phyloP scores from a whole-genome alignment of 129 eudicot species.

The Helianthus annuus region HanXRQr2.0-SUNRISE NC_035438.2:28612105-28612604 shows the following conservation, averaged over 20 bases:
- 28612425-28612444: slow-evolving; percentile 23
- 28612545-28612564: slow-evolving; percentile 29
- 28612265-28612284: slow-evolving; percentile 53
- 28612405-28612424: not conserved
- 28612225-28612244: slow-evolving; percentile 60
- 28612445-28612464: slow-evolving; percentile 43
- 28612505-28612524: slow-evolving; percentile 19
- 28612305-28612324: slow-evolving; percentile 16
- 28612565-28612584: not conserved
- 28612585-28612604: too few species aligned
- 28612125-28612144: slow-evolving; percentile 75
- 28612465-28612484: slow-evolving; percentile 77
- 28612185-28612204: slow-evolving; percentile 32
- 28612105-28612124: slow-evolving; percentile 91
- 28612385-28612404: slow-evolving; percentile 5
- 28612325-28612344: not conserved
- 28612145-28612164: slow-evolving; percentile 66
- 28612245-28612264: slow-evolving; percentile 44
- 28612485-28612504: slow-evolving; percentile 21
- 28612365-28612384: slow-evolving; percentile 29
- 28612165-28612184: slow-evolving; percentile 23
- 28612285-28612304: slow-evolving; percentile 52
- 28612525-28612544: slow-evolving; percentile 22
- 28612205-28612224: slow-evolving; percentile 12
- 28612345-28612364: slow-evolving; percentile 1